phyloP scores from a whole-genome alignment of 257 asterid genomes.

The Nicotiana knightiana region DNA sequence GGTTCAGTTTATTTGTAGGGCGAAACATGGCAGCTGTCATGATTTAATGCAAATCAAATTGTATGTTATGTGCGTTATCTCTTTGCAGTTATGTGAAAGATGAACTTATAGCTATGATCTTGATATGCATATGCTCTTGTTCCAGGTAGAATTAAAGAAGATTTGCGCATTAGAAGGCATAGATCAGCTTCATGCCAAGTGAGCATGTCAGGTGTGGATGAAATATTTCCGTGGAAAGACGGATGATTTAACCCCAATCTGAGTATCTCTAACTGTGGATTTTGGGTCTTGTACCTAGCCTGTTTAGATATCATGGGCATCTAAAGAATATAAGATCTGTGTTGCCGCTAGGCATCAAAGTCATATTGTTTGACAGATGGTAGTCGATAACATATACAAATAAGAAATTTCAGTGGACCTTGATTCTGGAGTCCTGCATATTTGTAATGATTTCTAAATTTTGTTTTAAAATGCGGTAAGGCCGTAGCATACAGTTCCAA shows the following conservation, averaged over 20 bases:
- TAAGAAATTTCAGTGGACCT: neutral
- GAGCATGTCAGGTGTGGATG: neutral
- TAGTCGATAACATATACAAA: neutral
- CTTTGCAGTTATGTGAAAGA: neutral
- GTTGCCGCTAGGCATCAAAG: neutral
- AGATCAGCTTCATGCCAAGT: neutral
- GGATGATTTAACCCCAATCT: neutral
- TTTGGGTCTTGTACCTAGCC: neutral
- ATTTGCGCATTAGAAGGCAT: neutral
- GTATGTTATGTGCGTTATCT: neutral
- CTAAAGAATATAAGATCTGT: neutral
- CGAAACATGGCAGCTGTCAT: neutral
- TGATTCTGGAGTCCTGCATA: neutral
- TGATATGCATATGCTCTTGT: conserved; percentile 1
- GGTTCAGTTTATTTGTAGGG: neutral
- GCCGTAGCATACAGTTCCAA: neutral
- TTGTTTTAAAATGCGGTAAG: neutral
- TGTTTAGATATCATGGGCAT: neutral
- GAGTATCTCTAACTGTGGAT: neutral
- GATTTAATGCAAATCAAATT: neutral
- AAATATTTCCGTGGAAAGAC: neutral
- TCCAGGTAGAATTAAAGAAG: neutral
- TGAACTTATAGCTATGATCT: neutral
- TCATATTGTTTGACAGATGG: neutral
- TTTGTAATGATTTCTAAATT: neutral